Evolutionary conservation across 177 flowering plant species (phyloP), one percentile per base, ranked within the genome.

Genomic region (Telopea speciosissima): DNA sequence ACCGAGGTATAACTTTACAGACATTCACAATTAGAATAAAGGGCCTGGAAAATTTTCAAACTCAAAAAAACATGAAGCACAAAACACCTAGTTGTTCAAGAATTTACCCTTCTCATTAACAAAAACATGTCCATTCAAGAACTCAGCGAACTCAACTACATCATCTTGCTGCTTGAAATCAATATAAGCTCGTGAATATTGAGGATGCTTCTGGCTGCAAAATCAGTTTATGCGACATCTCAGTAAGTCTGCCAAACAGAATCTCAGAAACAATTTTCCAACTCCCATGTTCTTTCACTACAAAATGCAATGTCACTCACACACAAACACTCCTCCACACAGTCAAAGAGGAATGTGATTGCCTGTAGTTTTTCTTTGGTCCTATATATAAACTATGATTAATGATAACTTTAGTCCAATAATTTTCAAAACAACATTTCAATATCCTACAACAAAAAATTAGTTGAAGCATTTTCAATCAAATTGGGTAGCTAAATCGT

Each of bases 51-150:
- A 49, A 49, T 3, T 8, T 36, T 36, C 40, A 36, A 36, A 8
- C 40, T 36, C 40, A 8, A 0, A 36, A 5, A 36, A 36, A 0
- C 19, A 3, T 5, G 17, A 49, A 49, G 17, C 13, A 49, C 54
- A 13, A 12, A 49, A 49, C 54, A 49, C 19, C 19, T 13, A 49
- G 14, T 49, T 49, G 54, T 24, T 19, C 13, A 56, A 40, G 72
- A n/a, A n/a, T 52, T 83, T 82, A 93, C 97, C 98, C 75, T 91
- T 93, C 78, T 93, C 98, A 74, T 91, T 91, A 63, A 93, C 96
- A 80, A 93, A 93, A 7, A 88, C 82, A 75, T 88, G 98, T 19
- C 98, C 98, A 68, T 87, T 85, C 70, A 93, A 93, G 82, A 88
- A 85, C 84, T 90, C 93, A 0, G 98, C 95, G 80, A 93, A 91